phyloP scores from a whole-genome alignment of 164 flowering plant species.

The Sextonia rubra region DNA sequence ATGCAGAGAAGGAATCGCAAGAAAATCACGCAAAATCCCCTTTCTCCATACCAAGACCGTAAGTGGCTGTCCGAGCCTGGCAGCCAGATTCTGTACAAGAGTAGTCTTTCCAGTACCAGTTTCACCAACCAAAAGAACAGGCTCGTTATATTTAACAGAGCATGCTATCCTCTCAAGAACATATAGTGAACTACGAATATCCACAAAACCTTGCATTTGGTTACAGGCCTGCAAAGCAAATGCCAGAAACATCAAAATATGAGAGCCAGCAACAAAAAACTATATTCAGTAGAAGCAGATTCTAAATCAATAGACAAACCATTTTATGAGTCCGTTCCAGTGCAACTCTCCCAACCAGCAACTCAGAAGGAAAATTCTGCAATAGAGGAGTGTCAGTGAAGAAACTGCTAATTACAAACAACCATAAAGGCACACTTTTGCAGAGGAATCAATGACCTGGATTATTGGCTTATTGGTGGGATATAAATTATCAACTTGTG shows the following conservation, averaged over 20 bases:
- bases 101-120: slow-evolving; percentile 99
- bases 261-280: not conserved
- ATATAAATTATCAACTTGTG: slow-evolving; percentile 38
- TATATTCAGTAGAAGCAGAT: slow-evolving; percentile 7
- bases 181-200: slow-evolving; percentile 59
- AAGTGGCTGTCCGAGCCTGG: slow-evolving; percentile 65
- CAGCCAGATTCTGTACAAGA: slow-evolving; percentile 84
- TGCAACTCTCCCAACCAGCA: slow-evolving; percentile 61
- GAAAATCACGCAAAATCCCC: not conserved
- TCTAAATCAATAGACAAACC: slow-evolving; percentile 17
- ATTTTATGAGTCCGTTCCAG: slow-evolving; percentile 30
- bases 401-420: not conserved
- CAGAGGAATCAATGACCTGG: slow-evolving; percentile 41
- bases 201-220: slow-evolving; percentile 52
- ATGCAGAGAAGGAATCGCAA: not conserved
- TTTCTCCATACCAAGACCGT: slow-evolving; percentile 70
- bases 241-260: slow-evolving; percentile 2
- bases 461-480: slow-evolving; percentile 50
- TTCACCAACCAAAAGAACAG: slow-evolving; percentile 97
- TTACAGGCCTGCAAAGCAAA: slow-evolving; percentile 29
- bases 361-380: slow-evolving; percentile 42
- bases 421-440: slow-evolving; percentile 2
- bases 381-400: slow-evolving; percentile 10
- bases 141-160: slow-evolving; percentile 83
- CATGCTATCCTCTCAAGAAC: slow-evolving; percentile 82